Evolutionary conservation across 1,284 basidiomycete species (phyloP), one percentile per base, ranked within the genome.

Genomic region (Sutorius eximius): DNA sequence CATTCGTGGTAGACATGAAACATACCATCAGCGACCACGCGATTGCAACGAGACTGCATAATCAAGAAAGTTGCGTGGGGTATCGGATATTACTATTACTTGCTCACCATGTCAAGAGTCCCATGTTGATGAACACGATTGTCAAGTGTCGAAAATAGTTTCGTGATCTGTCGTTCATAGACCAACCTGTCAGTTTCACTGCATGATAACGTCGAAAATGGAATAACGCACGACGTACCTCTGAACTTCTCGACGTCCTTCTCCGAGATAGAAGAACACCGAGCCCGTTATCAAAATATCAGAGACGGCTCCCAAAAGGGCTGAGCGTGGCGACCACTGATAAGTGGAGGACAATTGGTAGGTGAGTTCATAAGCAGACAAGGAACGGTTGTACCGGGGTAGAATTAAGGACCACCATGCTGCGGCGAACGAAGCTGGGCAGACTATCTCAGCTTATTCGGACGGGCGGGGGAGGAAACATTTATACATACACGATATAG

Each of bases 241-340:
- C 12, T 11, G 50, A 33, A 63, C 13, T 22, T 20, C 16, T 45
- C 61, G 41, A 36, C 40, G 54, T 1, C 59, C 50, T 42, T 37
- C 55, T 30, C 59, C 50, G 38, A 61, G 59, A 18, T 61, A 60
- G 15, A 63, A 63, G 15, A 63, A 63, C 5, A 63, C 61, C 13
- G 61, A 61, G 2, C 54, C 61, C 2, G 59, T 63, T n/a, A 63
- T 63, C 34, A 60, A 22, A n/a, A 49, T 2, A 18, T 60, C 59
- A 41, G 58, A 49, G 4, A 53, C 43, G 10, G 50, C 61, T 7
- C 58, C 48, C 20, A 61, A 8, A n/a, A 63, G 29, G 3, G 61
- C 59, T 0, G 54, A 50, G 22, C 61, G 50, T 40, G 59, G 61
- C 6, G 58, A 61, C 59, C 59, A 61, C 59, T 61, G 24, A 15